phyloP scores from a whole-genome alignment of 805 yeast genomes.

The Saturnispora ahearnii region DNA sequence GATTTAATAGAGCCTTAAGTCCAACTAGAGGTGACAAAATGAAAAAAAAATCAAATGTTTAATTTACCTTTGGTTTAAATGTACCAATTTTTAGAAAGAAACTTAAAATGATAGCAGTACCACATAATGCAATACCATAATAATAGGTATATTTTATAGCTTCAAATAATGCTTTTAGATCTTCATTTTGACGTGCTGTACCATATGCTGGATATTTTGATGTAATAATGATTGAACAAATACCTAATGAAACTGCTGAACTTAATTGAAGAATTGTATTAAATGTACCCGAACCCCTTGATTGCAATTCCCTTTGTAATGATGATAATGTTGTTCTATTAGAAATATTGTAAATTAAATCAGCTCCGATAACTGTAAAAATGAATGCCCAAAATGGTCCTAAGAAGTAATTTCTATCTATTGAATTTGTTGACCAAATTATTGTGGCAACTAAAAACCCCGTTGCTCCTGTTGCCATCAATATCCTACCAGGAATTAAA shows the following conservation, averaged over 20 bases:
- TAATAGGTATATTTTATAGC: slow-evolving; percentile 31
- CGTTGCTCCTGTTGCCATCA: slow-evolving; percentile 28
- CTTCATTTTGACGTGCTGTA: slow-evolving; percentile 17
- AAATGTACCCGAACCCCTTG: slow-evolving; percentile 41
- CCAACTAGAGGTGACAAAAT: slow-evolving; percentile 25
- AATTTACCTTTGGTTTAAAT: slow-evolving; percentile 17
- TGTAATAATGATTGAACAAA: slow-evolving; percentile 32
- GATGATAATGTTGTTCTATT: slow-evolving; percentile 35
- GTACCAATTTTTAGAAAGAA: slow-evolving; percentile 31
- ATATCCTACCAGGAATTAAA: slow-evolving; percentile 31
- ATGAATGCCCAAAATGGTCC: slow-evolving; percentile 38
- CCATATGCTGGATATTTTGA: slow-evolving; percentile 28
- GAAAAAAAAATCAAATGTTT: not conserved
- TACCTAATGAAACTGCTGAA: slow-evolving; percentile 34
- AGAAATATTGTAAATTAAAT: slow-evolving; percentile 37
- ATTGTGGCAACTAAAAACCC: slow-evolving; percentile 31
- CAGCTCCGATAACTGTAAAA: slow-evolving; percentile 38
- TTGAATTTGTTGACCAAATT: slow-evolving; percentile 34
- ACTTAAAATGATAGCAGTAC: slow-evolving; percentile 23
- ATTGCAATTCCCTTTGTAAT: slow-evolving; percentile 31
- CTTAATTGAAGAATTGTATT: slow-evolving; percentile 36
- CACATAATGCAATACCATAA: slow-evolving; percentile 31
- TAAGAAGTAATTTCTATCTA: slow-evolving; percentile 32
- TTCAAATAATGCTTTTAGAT: slow-evolving; percentile 22
- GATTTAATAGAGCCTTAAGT: slow-evolving; percentile 47